These are phyloP conservation scores for Protomyces inundatus DNA, from an alignment of 1,139 yeast genomes.

Conservation along the genomic window DNA sequence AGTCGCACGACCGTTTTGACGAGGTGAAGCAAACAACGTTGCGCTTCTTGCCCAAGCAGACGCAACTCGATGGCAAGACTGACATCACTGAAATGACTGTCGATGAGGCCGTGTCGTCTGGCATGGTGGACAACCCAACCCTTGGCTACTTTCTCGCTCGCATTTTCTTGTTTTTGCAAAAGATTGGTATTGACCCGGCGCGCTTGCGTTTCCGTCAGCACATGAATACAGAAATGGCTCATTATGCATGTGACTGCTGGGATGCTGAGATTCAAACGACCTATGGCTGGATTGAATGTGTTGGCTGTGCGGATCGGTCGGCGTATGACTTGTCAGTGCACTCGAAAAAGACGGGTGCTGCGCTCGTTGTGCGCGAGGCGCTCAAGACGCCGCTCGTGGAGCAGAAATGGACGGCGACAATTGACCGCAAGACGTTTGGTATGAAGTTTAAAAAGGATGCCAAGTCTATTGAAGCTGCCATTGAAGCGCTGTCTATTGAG, in stretches of 20 bases:
- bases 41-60: constrained; percentile 73
- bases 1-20: constrained; percentile 71
- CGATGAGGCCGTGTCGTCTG: constrained; percentile 82
- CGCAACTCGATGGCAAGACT: constrained; percentile 81
- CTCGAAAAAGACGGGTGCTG: constrained; percentile 89
- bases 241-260: constrained; percentile 99
- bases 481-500: constrained; percentile 70
- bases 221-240: constrained; percentile 98
- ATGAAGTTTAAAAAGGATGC: constrained; percentile 97
- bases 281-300: constrained; percentile 98
- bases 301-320: constrained; percentile 98
- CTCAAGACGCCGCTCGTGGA: constrained; percentile 77
- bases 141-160: constrained; percentile 95
- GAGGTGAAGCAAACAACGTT: constrained; percentile 70
- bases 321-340: constrained; percentile 97
- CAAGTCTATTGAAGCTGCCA: constrained; percentile 79
- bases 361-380: constrained; percentile 86
- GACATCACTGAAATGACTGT: constrained; percentile 59
- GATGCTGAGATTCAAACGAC: constrained; percentile 95
- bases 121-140: constrained; percentile 93
- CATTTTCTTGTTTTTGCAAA: constrained; percentile 73
- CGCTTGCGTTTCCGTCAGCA: constrained; percentile 97
- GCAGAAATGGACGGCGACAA: constrained; percentile 74
- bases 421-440: constrained; percentile 93
- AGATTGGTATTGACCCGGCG: constrained; percentile 81